Evolutionary conservation across 352 stramenopile species (phyloP).

Genomic region (Elongisporangium anandrum): DNA sequence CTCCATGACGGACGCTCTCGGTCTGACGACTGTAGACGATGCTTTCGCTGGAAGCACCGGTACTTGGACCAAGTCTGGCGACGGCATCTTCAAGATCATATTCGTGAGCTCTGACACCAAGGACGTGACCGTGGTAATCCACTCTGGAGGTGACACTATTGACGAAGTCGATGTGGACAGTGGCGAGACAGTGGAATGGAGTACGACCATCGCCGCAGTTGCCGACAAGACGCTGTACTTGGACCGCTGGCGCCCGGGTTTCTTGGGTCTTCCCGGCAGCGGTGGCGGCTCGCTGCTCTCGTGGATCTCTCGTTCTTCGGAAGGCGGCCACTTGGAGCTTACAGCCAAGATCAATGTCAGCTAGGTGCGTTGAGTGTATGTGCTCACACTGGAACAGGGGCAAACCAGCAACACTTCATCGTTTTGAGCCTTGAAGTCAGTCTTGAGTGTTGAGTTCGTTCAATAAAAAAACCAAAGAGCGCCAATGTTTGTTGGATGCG

Average conservation of each 20-base stretch:
- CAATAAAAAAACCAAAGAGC: no score
- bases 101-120: conserved; percentile 37
- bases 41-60: conserved; percentile 40
- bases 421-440: no score
- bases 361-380: no score
- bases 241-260: conserved; percentile 36
- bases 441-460: no score
- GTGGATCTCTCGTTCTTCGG: conserved; percentile 32
- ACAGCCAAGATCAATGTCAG: conserved; percentile 37
- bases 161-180: conserved; percentile 22
- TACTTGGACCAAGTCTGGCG: conserved; percentile 35
- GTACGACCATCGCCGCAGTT: conserved; percentile 23
- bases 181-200: conserved; percentile 37
- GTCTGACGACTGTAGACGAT: conserved; percentile 28
- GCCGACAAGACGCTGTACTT: conserved; percentile 52
- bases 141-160: conserved; percentile 31
- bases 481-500: no score
- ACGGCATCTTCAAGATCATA: conserved; percentile 29
- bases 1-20: conserved; percentile 31
- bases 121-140: conserved; percentile 36
- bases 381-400: no score
- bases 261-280: conserved; percentile 28
- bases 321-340: conserved; percentile 31
- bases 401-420: no score
- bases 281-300: conserved; percentile 26